Percentiles rank a stretch among this genome's conserved stretches.
Evolutionary conservation across 1,139 yeast species (phyloP).

Genomic region (Torulaspora globosa): DNA sequence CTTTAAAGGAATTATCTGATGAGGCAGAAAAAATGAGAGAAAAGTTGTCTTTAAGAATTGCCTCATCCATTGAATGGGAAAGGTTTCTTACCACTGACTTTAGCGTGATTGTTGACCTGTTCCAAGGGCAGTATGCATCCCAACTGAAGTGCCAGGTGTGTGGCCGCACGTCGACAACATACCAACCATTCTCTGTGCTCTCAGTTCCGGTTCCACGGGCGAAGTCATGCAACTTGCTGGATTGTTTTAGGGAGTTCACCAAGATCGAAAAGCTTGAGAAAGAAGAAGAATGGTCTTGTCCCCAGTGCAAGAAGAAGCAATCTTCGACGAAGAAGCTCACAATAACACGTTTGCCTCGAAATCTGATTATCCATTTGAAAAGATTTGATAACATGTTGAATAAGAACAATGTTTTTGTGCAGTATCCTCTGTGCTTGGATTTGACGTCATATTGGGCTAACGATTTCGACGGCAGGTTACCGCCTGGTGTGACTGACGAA

Average conservation of each 20-base stretch:
- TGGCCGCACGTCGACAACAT: conserved; percentile 77
- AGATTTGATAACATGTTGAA: conserved; percentile 53
- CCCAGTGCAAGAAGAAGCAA: conserved; percentile 65
- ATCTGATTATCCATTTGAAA: conserved; percentile 71
- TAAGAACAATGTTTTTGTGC: conserved; percentile 39
- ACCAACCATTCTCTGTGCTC: conserved; percentile 72
- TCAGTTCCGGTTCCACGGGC: conserved; percentile 64
- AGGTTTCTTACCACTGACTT: conserved; percentile 79
- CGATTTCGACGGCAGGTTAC: conserved; percentile 38
- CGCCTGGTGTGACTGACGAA: conserved; percentile 37
- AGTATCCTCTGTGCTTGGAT: conserved; percentile 50
- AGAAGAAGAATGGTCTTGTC: conserved; percentile 87
- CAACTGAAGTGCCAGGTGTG: conserved; percentile 74
- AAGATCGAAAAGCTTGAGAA: conserved; percentile 66
- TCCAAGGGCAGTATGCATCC: conserved; percentile 88
- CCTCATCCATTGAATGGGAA: conserved; percentile 94
- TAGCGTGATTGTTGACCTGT: conserved; percentile 77
- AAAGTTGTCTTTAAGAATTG: conserved; percentile 68
- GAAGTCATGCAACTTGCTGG: conserved; percentile 41
- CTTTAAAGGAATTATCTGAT: conserved; percentile 57
- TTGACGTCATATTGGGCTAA: conserved; percentile 79
- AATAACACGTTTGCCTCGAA: conserved; percentile 68
- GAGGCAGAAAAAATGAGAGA: conserved; percentile 78
- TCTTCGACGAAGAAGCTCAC: conserved; percentile 64
- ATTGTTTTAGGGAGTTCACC: conserved; percentile 69